Evolutionary conservation across 306 rosid genomes (phyloP), one percentile per base, ranked within the genome.

Genomic region (Crataegus laevigata): DNA sequence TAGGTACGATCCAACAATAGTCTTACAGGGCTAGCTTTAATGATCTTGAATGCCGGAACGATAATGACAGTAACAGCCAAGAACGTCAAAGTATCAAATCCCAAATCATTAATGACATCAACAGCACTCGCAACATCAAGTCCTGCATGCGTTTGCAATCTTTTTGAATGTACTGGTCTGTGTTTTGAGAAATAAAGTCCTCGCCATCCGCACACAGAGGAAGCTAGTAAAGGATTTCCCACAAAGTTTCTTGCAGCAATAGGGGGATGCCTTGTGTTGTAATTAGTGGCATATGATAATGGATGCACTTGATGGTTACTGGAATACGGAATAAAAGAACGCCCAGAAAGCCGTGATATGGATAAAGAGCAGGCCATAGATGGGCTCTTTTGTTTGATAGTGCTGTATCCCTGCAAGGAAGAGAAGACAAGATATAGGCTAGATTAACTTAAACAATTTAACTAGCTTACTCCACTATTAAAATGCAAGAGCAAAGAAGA

Each of bases 31-130:
- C 91, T 87, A 69, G 89, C 91, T 91, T 82, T 91, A 52, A 93
- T 72, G 76, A 59, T 83, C 89, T 89, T 93, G 92, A 93, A 91
- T 50, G 92, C 84, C 3, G 98, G 98, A 77, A 93, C 96, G 69
- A 91, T 89, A 65, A 91, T 26, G 82, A 93, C 97, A 22, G 93
- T 93, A 78, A 93, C 98, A 8, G 80, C 88, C 84, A 93, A 80
- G 76, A 93, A 89, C 60, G 96, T 93, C 87, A 93, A 82, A 67
- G 98, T 93, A 84, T 93, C 98, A 88, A 84, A 78, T 72, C 98
- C 98, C 74, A 93, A 81, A 89, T 94, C 99, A 83, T 92, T 90
- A 66, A 94, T 87, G 74, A 93, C 96, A 15, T 93, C 98, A 69
- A 84, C 81, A 63, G 87, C 96, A 40, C 76, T 75, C 50, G 96